Base-by-base conservation (phyloP, 306 rosid species). In the Morella rubra region DNA sequence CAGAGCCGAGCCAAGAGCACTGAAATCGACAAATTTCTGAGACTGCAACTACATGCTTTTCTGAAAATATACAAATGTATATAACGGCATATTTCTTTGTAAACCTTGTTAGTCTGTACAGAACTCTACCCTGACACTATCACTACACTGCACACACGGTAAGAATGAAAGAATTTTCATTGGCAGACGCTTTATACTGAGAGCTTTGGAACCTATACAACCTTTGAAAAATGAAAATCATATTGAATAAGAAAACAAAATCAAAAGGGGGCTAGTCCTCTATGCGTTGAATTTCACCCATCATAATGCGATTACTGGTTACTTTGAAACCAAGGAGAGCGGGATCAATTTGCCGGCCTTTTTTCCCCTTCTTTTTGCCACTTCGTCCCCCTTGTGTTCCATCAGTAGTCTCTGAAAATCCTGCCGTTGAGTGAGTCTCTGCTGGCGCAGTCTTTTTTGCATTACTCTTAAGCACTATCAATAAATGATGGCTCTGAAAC, bases 311-410 rank as follows among this genome's bases (percentile, higher is more conserved):
- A 22, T 77, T 88, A 77, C 89, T 88, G 42, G 88, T 81, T 20
- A 88, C 91, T 75, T 85, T 88, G 72, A 88, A 88, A 40, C 91
- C 91, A 8, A 88, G 91, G 47, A 88, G 87, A 5, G 91, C 83
- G 0, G 91, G 89, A 60, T 88, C 88, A 14, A 88, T 85, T 82
- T 85, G 91, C 79, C 83, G 79, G 76, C 86, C 88, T 71, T 88
- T 88, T 78, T 84, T 88, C 24, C 91, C 91, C 58, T 88, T 88
- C 89, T 71, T 88, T 77, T 83, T 88, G 71, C 88, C 88, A 44
- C 88, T 73, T 56, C 86, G 83, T 51, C 84, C 81, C 44, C 79
- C 83, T 50, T 85, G 91, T 47, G 61, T 47, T 54, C 87, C 86
- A 41, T 88, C 88, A 0, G 77, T 53, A 18, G 85, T 37, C 64